Evolutionary conservation across 2,329 filamentous ascomycete species (phyloP).

Genomic region (Pyrenochaeta sp.): DNA sequence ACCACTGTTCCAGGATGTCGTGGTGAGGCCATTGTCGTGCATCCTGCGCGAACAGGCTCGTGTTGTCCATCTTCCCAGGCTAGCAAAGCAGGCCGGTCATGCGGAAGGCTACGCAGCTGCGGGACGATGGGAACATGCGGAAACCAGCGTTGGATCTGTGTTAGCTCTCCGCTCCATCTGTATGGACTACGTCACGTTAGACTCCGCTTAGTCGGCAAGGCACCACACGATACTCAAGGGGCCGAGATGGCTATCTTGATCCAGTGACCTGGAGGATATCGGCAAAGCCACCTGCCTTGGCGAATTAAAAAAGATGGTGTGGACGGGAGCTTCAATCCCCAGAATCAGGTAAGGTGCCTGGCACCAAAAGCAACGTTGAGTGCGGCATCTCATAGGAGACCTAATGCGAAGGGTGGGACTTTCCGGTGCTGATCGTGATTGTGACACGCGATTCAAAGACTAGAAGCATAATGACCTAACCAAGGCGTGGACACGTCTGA

Average conservation of each 20-base stretch:
- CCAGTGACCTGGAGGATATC: conserved; percentile 1
- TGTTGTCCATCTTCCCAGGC: conserved; percentile 9
- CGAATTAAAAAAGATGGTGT: conserved; percentile 11
- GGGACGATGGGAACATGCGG: conserved; percentile 13
- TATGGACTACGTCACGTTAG: conserved; percentile 20
- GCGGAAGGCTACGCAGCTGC: conserved; percentile 21
- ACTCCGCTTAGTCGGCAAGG: too few relatives aligned
- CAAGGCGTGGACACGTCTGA: conserved; percentile 13
- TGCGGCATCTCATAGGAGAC: neutral
- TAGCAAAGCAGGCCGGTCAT: conserved; percentile 17
- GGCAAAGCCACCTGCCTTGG: conserved; percentile 7
- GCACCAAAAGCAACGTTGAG: neutral
- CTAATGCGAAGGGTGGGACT: neutral
- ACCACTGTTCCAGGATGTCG: neutral
- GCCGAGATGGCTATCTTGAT: too few relatives aligned
- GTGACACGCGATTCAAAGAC: neutral
- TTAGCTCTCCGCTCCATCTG: conserved; percentile 9
- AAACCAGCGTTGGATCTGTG: conserved; percentile 9
- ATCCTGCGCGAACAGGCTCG: conserved; percentile 12
- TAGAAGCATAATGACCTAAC: neutral
- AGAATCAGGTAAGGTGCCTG: neutral
- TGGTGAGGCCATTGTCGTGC: conserved; percentile 2
- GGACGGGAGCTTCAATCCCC: conserved; percentile 12
- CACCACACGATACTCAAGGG: too few relatives aligned
- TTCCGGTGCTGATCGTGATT: conserved; percentile 1